Evolutionary conservation across 495 filamentous ascomycete genomes (phyloP), one percentile per base, ranked within the genome.

Genomic region (Neurospora intermedia): DNA sequence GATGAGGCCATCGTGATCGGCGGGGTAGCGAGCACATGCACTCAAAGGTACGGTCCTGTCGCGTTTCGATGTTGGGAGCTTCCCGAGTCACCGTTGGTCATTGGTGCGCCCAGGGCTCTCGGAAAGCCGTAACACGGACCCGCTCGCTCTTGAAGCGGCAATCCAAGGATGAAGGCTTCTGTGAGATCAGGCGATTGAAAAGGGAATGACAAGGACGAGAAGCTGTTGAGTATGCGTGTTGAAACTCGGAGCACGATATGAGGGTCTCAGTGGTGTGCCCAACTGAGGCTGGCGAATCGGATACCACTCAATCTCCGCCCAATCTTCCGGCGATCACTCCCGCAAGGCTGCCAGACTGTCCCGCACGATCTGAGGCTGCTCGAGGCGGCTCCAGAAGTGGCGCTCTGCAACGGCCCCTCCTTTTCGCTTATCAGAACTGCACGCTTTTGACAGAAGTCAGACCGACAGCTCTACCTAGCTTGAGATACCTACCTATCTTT

Each of bases 1-100:
- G 80, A 81, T 76, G 80, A 81, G 75, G 80, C 77, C 80, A 81
- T 81, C 73, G 72, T 78, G 77, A 75, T 76, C 69, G 71, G 41
- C 73, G 40, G 69, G 18, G 66, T 43, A 20, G 41, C 70, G 70
- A 43, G 75, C 69, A 69, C 76, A 78, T 77, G 73, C 27, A 66
- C 18, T 38, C 16, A 66, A 35, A 38, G 27, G 54, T 66, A 15
- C 15, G 15, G 54, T 38, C 15, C 27, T 18, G 54, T 66, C 35
- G 15, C 23, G 54, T 35, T 66, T 54, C 23, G 27, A 66, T 27
- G 54, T 66, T 38, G 54, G 27, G 54, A 66, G 54, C 54, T 66
- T 66, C 54, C 48, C 27, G 27, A 35, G 54, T 66, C 31, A 31
- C 31, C 27, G 54, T 66, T 66, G 54, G 27, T 16, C 6, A 62